These are phyloP conservation scores for Ophiocordyceps camponoti-saundersi DNA, from an alignment of 2,329 filamentous ascomycete genomes.

Conservation along the genomic window DNA sequence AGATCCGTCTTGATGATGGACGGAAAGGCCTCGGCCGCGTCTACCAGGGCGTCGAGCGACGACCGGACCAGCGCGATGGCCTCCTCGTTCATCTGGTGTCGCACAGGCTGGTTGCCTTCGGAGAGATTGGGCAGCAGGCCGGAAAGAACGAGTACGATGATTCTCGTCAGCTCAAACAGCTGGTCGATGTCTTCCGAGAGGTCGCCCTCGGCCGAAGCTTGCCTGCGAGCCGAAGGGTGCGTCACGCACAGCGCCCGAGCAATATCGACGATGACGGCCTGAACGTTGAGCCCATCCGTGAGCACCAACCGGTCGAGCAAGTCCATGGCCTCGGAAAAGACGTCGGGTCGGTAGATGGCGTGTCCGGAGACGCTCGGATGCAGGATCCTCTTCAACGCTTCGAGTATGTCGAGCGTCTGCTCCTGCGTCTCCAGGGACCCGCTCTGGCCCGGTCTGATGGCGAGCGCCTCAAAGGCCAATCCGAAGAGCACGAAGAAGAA, in stretches of 20 bases:
- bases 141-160: constrained; percentile 84
- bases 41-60: constrained; percentile 74
- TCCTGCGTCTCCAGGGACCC: constrained; percentile 48
- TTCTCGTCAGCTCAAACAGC: constrained; percentile 87
- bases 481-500: constrained; percentile 99
- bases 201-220: constrained; percentile 46
- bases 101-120: constrained; percentile 45
- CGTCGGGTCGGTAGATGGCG: constrained; percentile 87
- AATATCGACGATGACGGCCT: constrained; percentile 86
- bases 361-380: constrained; percentile 89
- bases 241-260: constrained; percentile 77
- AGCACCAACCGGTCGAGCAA: constrained; percentile 81
- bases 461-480: constrained; percentile 87
- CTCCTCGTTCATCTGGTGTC: constrained; percentile 74
- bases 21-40: constrained; percentile 90
- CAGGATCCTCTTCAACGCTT: constrained; percentile 85
- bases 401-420: constrained; percentile 75
- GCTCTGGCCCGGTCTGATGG: constrained; percentile 46
- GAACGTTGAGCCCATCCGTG: constrained; percentile 77
- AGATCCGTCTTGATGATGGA: constrained; percentile 92
- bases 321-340: constrained; percentile 96
- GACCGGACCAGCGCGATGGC: constrained; percentile 64
- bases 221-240: constrained; percentile 65
- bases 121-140: constrained; percentile 72
- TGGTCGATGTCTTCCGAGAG: constrained; percentile 96